Evolutionary conservation across 306 rosid species (phyloP).

Genomic region (Cicer cuneatum): DNA sequence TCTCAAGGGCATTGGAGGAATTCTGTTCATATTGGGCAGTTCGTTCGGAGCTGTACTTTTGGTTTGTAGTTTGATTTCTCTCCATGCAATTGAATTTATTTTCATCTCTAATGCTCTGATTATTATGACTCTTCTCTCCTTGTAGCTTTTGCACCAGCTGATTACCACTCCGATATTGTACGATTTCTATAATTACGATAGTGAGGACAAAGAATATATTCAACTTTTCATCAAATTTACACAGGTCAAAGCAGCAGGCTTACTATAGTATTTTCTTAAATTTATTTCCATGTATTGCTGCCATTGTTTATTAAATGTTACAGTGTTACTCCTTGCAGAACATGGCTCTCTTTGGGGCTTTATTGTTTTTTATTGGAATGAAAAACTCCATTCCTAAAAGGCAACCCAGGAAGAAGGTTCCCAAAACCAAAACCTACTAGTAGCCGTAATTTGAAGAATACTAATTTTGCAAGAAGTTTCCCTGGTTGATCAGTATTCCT

Average conservation of each 20-base stretch:
- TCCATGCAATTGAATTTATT: background rate
- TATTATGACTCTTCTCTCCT: slow-evolving; percentile 18
- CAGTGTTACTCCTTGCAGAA: slow-evolving; percentile 55
- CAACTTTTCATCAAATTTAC: slow-evolving; percentile 63
- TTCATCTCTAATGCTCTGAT: slow-evolving; percentile 23
- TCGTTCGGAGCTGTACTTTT: slow-evolving; percentile 61
- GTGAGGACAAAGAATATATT: slow-evolving; percentile 53
- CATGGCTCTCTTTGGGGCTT: slow-evolving; percentile 68
- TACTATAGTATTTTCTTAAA: background rate
- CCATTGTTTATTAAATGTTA: slow-evolving; percentile 34
- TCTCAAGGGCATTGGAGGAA: slow-evolving; percentile 63
- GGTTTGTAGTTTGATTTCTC: slow-evolving; percentile 51
- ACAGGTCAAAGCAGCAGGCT: slow-evolving; percentile 44
- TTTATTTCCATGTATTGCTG: slow-evolving; percentile 18
- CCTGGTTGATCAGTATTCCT: slow-evolving; percentile 30
- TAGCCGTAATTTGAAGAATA: slow-evolving; percentile 10
- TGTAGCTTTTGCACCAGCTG: slow-evolving; percentile 65
- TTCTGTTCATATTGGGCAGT: slow-evolving; percentile 61
- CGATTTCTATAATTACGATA: slow-evolving; percentile 63
- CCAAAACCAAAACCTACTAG: slow-evolving; percentile 63
- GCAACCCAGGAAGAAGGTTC: slow-evolving; percentile 62
- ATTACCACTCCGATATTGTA: slow-evolving; percentile 56
- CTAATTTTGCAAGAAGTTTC: slow-evolving; percentile 36
- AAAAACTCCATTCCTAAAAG: slow-evolving; percentile 62
- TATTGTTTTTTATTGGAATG: slow-evolving; percentile 74